These are phyloP conservation scores for Diaporthe citri DNA, from an alignment of 2,329 filamentous ascomycete species.

Conservation along the genomic window DNA sequence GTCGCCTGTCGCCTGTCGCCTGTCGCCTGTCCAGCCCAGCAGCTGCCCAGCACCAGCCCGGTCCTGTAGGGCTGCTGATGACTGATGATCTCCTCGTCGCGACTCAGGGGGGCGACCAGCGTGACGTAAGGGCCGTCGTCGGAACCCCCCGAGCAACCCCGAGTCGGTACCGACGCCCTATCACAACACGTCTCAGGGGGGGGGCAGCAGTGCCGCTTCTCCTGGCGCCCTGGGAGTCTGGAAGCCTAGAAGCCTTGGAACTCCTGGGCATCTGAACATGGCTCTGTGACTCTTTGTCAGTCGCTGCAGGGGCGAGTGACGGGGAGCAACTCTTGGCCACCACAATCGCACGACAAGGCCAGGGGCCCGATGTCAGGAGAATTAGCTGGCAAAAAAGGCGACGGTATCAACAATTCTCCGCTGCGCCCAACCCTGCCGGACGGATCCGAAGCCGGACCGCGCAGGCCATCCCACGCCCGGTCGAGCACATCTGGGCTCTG, in stretches of 20 bases:
- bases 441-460: slow-evolving; percentile 30
- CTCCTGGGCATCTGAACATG: neutral
- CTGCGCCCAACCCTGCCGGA: slow-evolving; percentile 18
- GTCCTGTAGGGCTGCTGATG: slow-evolving; percentile 23
- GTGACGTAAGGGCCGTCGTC: slow-evolving; percentile 28
- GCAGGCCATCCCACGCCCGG: neutral
- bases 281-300: slow-evolving; percentile 11
- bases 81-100: slow-evolving; percentile 31
- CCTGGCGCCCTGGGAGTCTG: neutral
- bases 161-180: slow-evolving; percentile 20
- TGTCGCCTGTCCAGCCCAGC: neutral
- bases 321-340: neutral
- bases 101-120: slow-evolving; percentile 19
- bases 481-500: neutral
- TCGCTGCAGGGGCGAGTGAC: slow-evolving; percentile 2
- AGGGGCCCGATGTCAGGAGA: slow-evolving; percentile 14
- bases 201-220: neutral
- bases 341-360: neutral
- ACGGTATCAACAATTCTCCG: slow-evolving; percentile 22
- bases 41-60: neutral
- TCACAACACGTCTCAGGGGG: slow-evolving; percentile 23
- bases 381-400: slow-evolving; percentile 10
- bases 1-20: neutral
- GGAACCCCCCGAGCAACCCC: slow-evolving; percentile 24
- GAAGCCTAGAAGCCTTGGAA: slow-evolving; percentile 1